A percentile compares a stretch with the other conserved stretches of the same genome.
Conservation (phyloP, 768 basidiomycete genomes). For the Podaxis pistillaris region DNA sequence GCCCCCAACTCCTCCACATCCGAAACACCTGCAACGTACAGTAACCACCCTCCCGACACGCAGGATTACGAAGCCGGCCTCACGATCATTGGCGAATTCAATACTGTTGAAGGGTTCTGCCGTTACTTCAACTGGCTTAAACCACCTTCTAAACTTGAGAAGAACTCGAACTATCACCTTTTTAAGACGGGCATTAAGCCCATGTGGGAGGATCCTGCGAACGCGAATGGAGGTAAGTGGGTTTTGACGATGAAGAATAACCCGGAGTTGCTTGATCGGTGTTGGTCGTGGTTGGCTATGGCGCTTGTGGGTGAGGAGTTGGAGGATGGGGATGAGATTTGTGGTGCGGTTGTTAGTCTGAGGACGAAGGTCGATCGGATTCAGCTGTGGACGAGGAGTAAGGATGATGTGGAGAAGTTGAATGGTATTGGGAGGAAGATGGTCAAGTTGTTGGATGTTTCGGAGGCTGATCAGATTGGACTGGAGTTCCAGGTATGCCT, state of each 20-base stretch:
- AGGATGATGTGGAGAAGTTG: conserved; percentile 82
- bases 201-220: conserved; percentile 97
- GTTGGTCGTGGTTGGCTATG: conserved; percentile 91
- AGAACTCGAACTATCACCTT: conserved; percentile 91
- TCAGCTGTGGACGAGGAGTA: conserved; percentile 86
- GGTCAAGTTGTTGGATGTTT: conserved; percentile 79
- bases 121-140: conserved; percentile 95
- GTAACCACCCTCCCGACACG: conserved; percentile 52
- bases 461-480: conserved; percentile 80
- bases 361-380: conserved; percentile 87
- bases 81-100: conserved; percentile 84
- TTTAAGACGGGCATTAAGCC: conserved; percentile 95
- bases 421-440: conserved; percentile 84
- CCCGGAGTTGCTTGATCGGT: conserved; percentile 74
- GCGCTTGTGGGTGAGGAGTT: conserved; percentile 86
- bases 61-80: conserved; percentile 82
- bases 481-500: conserved; percentile 83
- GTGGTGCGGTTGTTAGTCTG: conserved; percentile 84
- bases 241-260: conserved; percentile 90
- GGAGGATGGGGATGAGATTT: conserved; percentile 71
- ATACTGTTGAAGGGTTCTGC: conserved; percentile 88
- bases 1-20: conserved; percentile 29
- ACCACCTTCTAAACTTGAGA: conserved; percentile 83
- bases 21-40: conserved; percentile 8
- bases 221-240: conserved; percentile 93